phyloP scores from a whole-genome alignment of 164 flowering plant species.

The Berberis thunbergii region DNA sequence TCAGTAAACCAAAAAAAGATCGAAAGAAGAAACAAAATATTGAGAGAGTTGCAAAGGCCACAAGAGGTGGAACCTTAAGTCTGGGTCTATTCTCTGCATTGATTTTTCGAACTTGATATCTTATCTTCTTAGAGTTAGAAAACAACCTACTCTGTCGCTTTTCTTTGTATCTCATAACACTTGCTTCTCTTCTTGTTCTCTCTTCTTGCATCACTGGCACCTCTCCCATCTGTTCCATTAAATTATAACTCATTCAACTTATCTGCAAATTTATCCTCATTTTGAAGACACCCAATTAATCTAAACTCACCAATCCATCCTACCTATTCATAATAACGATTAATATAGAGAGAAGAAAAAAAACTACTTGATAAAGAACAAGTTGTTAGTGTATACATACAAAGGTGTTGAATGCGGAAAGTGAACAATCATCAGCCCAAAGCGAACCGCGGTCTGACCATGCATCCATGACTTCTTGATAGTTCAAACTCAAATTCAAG shows the following conservation, averaged over 20 bases:
- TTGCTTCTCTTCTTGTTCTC: conserved; percentile 53
- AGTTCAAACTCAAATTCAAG: conserved; percentile 47
- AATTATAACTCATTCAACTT: neutral
- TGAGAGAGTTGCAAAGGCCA: neutral
- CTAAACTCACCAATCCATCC: no score
- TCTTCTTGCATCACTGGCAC: conserved; percentile 50
- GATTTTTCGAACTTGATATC: conserved; percentile 70
- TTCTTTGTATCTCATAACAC: conserved; percentile 64
- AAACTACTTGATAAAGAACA: no score
- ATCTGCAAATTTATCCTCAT: no score
- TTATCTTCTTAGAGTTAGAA: conserved; percentile 69
- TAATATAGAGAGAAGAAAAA: no score
- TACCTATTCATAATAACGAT: no score
- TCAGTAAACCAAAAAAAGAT: neutral
- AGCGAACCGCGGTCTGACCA: conserved; percentile 54
- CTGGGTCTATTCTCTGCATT: conserved; percentile 79
- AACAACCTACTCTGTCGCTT: conserved; percentile 53
- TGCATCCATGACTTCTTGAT: conserved; percentile 54
- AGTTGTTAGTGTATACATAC: conserved; percentile 23
- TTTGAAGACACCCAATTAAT: no score
- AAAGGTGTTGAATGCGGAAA: conserved; percentile 17
- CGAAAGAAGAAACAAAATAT: neutral
- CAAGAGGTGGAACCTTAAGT: conserved; percentile 31
- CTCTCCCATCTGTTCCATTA: conserved; percentile 33
- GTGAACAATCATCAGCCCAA: conserved; percentile 31